Base-by-base conservation (phyloP, 2,329 filamentous ascomycete species). In the Epicoccum nigrum region DNA sequence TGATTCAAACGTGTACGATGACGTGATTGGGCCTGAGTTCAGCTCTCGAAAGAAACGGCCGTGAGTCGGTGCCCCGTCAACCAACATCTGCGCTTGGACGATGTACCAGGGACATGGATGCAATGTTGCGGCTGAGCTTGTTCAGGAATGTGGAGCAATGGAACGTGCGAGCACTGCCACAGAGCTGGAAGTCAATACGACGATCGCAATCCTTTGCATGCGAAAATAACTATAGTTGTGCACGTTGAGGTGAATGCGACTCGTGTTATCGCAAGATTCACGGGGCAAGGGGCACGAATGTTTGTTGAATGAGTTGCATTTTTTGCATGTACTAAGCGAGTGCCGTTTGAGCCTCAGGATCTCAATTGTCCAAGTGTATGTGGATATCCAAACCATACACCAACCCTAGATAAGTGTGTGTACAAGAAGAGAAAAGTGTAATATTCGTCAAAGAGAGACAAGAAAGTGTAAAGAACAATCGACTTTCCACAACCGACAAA, bases 361-460 rank as follows among this genome's bases (percentile, higher is more conserved):
- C 43, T 47, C 56, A 55, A 55, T 51, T 51, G 35, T 51, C 46
- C 57, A 49, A 25, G 50, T 35, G 49, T 44, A 31, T 39, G 38
- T 52, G 54, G 59, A 55, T 64, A 59, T 62, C 56, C 55, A 54
- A 55, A 28, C 49, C 49, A 52, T 47, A 47, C 43, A 52, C 49
- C 38, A 43, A 47, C 49, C 49, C 43, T 52, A 52, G 49, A 43
- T 52, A 52, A 52, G 38, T 28, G 39, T 45, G 40, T 69, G 51
- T 65, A 71, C 64, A 69, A 47, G 56, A 63, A 63, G 56, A 48
- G 51, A 49, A 54, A 35, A 43, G 54, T 15, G 23, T 25, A 49
- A 41, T 39, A 23, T 43, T 30, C 43, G 46, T 44, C 21, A 64
- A 63, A 19, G 67, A 71, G 65, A 44, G 66, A 70, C 67, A 67